Evolutionary conservation across 305 asterid genomes (phyloP).

Genomic region (Fraxinus paxiana): DNA sequence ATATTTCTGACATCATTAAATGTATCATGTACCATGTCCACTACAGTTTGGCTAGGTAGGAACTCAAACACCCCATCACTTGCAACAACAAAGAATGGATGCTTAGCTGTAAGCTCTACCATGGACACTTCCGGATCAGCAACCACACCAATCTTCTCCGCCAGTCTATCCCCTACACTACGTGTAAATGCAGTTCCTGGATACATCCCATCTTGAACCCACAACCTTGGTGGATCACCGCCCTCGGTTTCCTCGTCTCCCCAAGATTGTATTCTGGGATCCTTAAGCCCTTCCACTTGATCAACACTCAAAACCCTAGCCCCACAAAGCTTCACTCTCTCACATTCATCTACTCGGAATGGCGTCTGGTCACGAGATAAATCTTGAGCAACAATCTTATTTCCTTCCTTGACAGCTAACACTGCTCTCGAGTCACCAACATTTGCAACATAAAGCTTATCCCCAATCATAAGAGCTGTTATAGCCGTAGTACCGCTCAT

Average conservation of each 20-base stretch:
- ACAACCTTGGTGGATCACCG: slow-evolving; percentile 86
- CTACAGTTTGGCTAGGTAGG: slow-evolving; percentile 80
- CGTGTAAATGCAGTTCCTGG: slow-evolving; percentile 97
- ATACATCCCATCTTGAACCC: slow-evolving; percentile 91
- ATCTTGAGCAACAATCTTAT: slow-evolving; percentile 53
- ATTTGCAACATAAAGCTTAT: slow-evolving; percentile 84
- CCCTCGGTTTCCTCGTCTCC: slow-evolving; percentile 94
- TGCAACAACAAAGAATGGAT: slow-evolving; percentile 82
- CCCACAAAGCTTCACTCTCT: slow-evolving; percentile 85
- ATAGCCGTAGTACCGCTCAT: slow-evolving; percentile 99
- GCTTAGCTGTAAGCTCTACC: slow-evolving; percentile 48
- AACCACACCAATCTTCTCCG: slow-evolving; percentile 85
- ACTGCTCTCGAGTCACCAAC: slow-evolving; percentile 96
- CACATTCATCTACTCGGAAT: slow-evolving; percentile 80
- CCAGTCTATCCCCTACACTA: slow-evolving; percentile 84
- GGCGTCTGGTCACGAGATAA: slow-evolving; percentile 88
- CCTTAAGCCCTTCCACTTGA: slow-evolving; percentile 91
- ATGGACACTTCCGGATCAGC: slow-evolving; percentile 79
- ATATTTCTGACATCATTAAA: not conserved
- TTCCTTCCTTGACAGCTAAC: slow-evolving; percentile 76
- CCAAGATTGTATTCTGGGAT: slow-evolving; percentile 88
- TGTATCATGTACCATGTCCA: slow-evolving; percentile 66
- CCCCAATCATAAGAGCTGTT: slow-evolving; percentile 70
- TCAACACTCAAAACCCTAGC: slow-evolving; percentile 92
- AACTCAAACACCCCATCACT: slow-evolving; percentile 97